Evolutionary conservation across 108 stramenopile genomes (phyloP).

Genomic region (Parmales sp.): DNA sequence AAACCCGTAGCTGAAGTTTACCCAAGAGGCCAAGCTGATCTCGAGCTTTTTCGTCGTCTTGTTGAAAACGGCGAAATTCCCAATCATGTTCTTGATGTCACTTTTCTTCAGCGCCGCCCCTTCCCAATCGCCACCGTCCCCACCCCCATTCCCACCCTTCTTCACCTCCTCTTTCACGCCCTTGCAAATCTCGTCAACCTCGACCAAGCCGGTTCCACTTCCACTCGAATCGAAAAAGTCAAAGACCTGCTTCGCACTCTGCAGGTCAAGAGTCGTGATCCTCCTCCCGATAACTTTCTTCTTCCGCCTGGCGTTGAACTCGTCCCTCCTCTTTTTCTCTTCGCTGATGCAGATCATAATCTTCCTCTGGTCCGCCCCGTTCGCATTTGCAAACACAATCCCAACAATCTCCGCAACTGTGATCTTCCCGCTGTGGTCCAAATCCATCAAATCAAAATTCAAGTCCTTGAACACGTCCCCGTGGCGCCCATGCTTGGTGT

Average conservation of each 20-base stretch:
- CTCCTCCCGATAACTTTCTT: neutral
- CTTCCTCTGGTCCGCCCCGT: neutral
- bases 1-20: neutral
- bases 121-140: neutral
- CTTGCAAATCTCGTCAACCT: no score
- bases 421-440: slow-evolving; percentile 7
- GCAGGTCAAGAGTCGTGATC: neutral
- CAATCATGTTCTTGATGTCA: neutral
- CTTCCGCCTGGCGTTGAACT: neutral
- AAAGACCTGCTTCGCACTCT: neutral
- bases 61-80: neutral
- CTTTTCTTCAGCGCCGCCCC: neutral
- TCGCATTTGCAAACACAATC: neutral
- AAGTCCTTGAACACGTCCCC: neutral
- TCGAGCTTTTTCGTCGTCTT: neutral
- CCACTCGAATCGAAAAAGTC: slow-evolving; percentile 1
- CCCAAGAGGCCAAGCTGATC: neutral
- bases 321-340: neutral
- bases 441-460: slow-evolving; percentile 3
- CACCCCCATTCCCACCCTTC: neutral
- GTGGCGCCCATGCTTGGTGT: neutral
- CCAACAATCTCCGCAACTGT: neutral
- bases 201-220: no score
- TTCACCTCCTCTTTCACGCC: neutral
- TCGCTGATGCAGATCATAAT: neutral